Evolutionary conservation across 352 stramenopile species (phyloP), one percentile per base, ranked within the genome.

Genomic region (Phytopythium cucurbitacearum): DNA sequence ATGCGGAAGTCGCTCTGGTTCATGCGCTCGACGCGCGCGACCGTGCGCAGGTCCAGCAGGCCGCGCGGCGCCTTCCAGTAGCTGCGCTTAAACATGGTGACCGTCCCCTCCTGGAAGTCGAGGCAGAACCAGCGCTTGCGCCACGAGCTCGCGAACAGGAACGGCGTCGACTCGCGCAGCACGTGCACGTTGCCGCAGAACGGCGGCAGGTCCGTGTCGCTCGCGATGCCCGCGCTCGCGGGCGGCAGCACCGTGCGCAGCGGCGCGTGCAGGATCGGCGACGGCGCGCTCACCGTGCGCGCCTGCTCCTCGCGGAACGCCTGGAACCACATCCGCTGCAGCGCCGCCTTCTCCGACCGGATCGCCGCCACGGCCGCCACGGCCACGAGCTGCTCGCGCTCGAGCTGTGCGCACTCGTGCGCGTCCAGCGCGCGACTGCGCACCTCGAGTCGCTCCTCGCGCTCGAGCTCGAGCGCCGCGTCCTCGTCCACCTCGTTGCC

Each of bases 51-150:
- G 49, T 92, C 82, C n/a, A 92, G 49, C n/a, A 77, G 65, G 5
- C 82, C 82, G 36, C 81, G 74, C n/a, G 67, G 67, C 7, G 71
- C 72, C 64, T 89, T 91, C 82, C 82, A 93, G 65, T 91, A 93
- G 63, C 80, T 93, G 37, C 82, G 78, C 53, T 91, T 89, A 69
- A 87, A 93, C 67, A 93, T 84, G 59, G 81, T 72, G 45, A 89
- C 65, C 10, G 89, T 48, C 3, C 82, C 82, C 6, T 69, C 64
- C 48, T 80, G 73, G 62, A 93, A 90, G 53, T 93, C 82, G 38
- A 93, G 54, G 59, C 85, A 89, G 57, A 89, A 85, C 79, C 80
- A 93, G 21, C 82, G 80, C 54, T 93, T 93, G 61, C 78, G 72
- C 73, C 76, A 93, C 35, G 35, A 35, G 61, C 75, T 89, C 32